Evolutionary conservation across 2,329 filamentous ascomycete genomes (phyloP).

Genomic region (Emydomyces testavorans): DNA sequence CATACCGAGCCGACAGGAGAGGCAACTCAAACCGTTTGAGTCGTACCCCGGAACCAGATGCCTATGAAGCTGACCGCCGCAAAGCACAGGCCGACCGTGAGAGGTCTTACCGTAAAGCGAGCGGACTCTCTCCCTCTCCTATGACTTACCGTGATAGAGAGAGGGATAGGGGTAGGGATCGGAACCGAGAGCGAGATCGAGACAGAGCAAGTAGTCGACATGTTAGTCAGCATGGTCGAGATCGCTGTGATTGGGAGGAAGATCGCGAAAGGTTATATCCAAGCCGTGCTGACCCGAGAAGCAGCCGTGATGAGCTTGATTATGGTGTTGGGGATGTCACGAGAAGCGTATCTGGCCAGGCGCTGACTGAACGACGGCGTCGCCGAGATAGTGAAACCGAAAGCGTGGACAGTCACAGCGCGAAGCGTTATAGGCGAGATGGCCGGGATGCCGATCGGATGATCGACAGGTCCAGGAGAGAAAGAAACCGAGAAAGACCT

Average conservation of each 20-base stretch:
- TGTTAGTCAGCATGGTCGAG: constrained; percentile 48
- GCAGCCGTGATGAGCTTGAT: constrained; percentile 75
- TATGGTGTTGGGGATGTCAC: constrained; percentile 60
- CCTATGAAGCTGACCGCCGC: constrained; percentile 88
- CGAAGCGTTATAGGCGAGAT: constrained; percentile 45
- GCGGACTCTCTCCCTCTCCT: constrained; percentile 44
- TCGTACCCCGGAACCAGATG: constrained; percentile 81
- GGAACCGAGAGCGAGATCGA: constrained; percentile 32
- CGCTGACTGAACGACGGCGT: constrained; percentile 55
- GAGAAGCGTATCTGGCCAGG: constrained; percentile 43
- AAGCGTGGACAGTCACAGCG: constrained; percentile 45
- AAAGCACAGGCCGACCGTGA: constrained; percentile 91
- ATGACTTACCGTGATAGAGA: constrained; percentile 28
- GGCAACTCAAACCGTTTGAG: constrained; percentile 49
- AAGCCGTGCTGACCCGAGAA: constrained; percentile 65
- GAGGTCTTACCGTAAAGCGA: constrained; percentile 79
- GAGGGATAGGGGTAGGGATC: constrained; percentile 24
- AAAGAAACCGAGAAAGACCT: constrained; percentile 22
- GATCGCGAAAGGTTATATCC: constrained; percentile 82
- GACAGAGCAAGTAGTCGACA: constrained; percentile 33
- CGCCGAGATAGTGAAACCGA: constrained; percentile 68
- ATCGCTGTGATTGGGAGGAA: constrained; percentile 76
- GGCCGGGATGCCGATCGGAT: constrained; percentile 29
- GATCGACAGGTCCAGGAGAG: constrained; percentile 24
- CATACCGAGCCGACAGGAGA: constrained; percentile 30